phyloP scores from a whole-genome alignment of 306 rosid genomes.

The Abrus precatorius region DNA sequence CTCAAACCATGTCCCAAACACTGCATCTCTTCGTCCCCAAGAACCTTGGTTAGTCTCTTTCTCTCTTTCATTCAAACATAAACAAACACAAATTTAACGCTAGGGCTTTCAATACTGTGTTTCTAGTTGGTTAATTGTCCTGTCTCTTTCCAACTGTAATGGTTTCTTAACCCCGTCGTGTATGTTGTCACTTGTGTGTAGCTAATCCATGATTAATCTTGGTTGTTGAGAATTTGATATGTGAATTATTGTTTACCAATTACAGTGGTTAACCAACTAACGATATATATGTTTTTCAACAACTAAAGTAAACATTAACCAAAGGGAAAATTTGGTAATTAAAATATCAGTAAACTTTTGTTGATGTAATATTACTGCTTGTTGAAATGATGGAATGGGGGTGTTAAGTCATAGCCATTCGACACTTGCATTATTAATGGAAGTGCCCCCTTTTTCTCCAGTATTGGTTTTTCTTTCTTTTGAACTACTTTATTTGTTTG shows the following conservation, averaged over 20 bases:
- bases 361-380: constrained; percentile 8
- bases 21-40: constrained; percentile 56
- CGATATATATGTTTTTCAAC: background rate
- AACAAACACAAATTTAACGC: background rate
- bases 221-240: too few relatives aligned
- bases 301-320: background rate
- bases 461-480: constrained; percentile 18
- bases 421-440: background rate
- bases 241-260: background rate
- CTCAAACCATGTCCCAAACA: constrained; percentile 65
- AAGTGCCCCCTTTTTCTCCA: background rate
- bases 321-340: background rate
- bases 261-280: background rate
- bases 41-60: constrained; percentile 55
- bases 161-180: background rate
- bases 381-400: constrained; percentile 42
- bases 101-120: constrained; percentile 41
- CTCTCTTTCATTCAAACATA: background rate
- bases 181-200: background rate
- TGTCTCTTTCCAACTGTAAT: background rate
- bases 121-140: constrained; percentile 2
- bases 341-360: background rate
- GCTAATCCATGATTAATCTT: background rate
- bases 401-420: background rate
- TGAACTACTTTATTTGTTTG: constrained; percentile 1